Evolutionary conservation across 306 rosid species (phyloP).

Genomic region (Sicyos edulis): DNA sequence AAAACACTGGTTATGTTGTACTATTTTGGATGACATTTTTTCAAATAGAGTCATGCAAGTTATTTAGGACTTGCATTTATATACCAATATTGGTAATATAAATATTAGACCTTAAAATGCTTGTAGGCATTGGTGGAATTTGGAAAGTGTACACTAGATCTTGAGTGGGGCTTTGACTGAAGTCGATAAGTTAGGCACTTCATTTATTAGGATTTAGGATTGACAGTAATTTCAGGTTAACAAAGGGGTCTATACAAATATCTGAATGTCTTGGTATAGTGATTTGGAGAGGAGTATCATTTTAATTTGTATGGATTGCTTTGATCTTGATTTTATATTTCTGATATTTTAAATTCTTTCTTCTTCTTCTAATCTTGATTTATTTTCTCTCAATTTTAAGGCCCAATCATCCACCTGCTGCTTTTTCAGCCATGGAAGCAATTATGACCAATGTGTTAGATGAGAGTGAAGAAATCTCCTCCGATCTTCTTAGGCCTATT

Average conservation of each 20-base stretch:
- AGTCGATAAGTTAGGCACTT: not conserved
- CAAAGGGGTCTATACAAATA: not conserved
- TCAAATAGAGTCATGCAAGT: not conserved
- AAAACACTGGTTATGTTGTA: not conserved
- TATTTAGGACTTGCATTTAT: not conserved
- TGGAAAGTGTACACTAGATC: not conserved
- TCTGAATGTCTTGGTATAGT: not conserved
- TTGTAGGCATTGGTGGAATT: not conserved
- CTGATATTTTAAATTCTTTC: not conserved
- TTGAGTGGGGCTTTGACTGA: not conserved
- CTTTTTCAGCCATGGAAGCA: conserved; percentile 45
- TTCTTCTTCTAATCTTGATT: conserved; percentile 26
- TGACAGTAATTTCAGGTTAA: not conserved
- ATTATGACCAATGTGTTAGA: conserved; percentile 55
- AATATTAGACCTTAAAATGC: not conserved
- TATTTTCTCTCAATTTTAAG: conserved; percentile 38
- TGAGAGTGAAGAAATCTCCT: conserved; percentile 63
- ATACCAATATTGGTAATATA: not conserved
- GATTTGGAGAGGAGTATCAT: not conserved
- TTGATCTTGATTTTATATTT: conserved; percentile 15
- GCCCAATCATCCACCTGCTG: conserved; percentile 45
- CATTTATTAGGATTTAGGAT: not conserved
- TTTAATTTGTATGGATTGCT: not conserved
- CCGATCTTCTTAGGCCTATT: conserved; percentile 47
- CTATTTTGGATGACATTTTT: not conserved